These are phyloP conservation scores for Albizia julibrissin DNA, from an alignment of 306 rosid genomes.

Conservation along the genomic window DNA sequence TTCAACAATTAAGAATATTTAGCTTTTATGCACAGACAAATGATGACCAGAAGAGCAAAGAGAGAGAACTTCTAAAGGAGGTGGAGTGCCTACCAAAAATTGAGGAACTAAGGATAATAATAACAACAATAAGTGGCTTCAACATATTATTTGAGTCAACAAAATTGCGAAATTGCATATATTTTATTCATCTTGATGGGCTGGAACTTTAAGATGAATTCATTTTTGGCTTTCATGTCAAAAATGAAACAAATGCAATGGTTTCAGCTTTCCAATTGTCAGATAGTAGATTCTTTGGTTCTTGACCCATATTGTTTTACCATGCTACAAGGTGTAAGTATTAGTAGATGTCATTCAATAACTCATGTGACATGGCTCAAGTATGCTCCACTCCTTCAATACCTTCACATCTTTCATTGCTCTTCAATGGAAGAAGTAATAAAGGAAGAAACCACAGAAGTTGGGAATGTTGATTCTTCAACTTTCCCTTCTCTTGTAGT, in stretches of 20 bases:
- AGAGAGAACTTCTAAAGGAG: neutral
- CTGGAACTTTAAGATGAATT: neutral
- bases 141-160: neutral
- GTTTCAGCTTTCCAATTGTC: neutral
- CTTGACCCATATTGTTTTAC: neutral
- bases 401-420: neutral
- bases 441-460: neutral
- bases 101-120: neutral
- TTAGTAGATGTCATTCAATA: neutral
- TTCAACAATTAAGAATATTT: neutral
- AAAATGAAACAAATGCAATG: neutral
- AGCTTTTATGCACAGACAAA: neutral
- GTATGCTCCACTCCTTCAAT: neutral
- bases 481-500: neutral
- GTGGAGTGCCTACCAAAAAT: neutral
- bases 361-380: neutral
- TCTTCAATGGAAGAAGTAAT: neutral
- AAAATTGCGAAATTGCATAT: neutral
- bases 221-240: neutral
- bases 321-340: neutral
- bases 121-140: neutral
- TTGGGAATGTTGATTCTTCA: neutral
- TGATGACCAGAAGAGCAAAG: neutral
- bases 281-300: neutral
- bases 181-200: neutral